Percentiles rank a stretch among this genome's conserved stretches.
Conservation (phyloP, 352 stramenopile genomes). For the Phytophthora parvispora region DNA sequence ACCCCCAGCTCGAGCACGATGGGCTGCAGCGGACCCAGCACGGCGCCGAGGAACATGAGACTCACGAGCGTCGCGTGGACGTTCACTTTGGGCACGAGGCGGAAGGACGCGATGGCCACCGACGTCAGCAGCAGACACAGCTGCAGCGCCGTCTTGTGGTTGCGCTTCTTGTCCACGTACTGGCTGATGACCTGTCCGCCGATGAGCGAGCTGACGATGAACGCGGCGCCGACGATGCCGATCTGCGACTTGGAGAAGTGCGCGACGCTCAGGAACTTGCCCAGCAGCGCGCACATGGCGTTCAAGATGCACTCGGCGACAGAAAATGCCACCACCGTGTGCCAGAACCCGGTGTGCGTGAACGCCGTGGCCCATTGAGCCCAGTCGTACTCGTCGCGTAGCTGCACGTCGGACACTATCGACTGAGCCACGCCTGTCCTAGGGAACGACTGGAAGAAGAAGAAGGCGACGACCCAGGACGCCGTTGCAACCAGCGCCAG, state of each 20-base stretch:
- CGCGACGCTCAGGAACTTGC: conserved; percentile 72
- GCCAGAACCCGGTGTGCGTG: conserved; percentile 65
- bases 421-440: conserved; percentile 46
- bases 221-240: conserved; percentile 69
- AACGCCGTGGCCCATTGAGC: conserved; percentile 76
- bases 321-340: conserved; percentile 73
- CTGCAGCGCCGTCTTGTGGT: conserved; percentile 68
- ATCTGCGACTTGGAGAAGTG: conserved; percentile 75
- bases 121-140: conserved; percentile 65
- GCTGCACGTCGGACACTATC: conserved; percentile 62
- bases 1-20: conserved; percentile 79
- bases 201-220: conserved; percentile 79
- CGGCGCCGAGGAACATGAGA: conserved; percentile 60
- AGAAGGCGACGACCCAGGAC: conserved; percentile 31
- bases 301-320: conserved; percentile 78
- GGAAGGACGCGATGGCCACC: conserved; percentile 53
- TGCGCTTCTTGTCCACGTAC: conserved; percentile 69
- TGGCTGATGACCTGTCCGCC: conserved; percentile 74
- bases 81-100: conserved; percentile 47
- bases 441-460: conserved; percentile 64
- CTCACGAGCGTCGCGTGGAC: conserved; percentile 48
- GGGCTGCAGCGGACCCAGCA: conserved; percentile 73
- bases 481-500: conserved; percentile 45
- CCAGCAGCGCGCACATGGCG: conserved; percentile 75
- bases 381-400: conserved; percentile 80